A percentile compares a stretch with the other conserved stretches of the same genome.
phyloP scores from a whole-genome alignment of 2,329 filamentous ascomycete genomes.

The Elsinoe arachidis region DNA sequence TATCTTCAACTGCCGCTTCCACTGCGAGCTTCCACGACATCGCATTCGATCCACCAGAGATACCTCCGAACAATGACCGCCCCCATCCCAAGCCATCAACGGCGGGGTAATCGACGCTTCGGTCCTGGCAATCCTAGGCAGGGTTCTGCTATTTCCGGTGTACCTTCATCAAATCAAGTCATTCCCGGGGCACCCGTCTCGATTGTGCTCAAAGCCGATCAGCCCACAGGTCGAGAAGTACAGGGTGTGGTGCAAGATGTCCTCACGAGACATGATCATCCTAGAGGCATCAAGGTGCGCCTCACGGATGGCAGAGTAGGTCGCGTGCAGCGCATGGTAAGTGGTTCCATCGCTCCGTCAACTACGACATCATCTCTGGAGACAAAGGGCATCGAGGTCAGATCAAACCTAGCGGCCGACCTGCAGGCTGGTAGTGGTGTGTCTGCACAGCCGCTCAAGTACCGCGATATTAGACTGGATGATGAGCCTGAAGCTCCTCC shows the following conservation, averaged over 20 bases:
- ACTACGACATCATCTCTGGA: conserved; percentile 18
- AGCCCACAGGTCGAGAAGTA: conserved; percentile 64
- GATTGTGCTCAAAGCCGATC: conserved; percentile 68
- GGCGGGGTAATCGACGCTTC: background rate
- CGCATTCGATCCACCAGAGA: background rate
- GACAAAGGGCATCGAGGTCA: conserved; percentile 5
- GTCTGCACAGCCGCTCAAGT: conserved; percentile 13
- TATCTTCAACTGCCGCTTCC: background rate
- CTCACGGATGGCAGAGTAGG: conserved; percentile 63
- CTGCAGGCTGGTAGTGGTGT: background rate
- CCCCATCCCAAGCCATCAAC: background rate
- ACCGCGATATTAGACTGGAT: conserved; percentile 17
- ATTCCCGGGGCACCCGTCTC: conserved; percentile 56
- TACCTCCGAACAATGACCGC: background rate
- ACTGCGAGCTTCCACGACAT: background rate
- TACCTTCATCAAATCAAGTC: conserved; percentile 35
- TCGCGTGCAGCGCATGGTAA: conserved; percentile 57
- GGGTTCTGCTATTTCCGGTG: background rate
- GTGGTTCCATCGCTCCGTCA: conserved; percentile 8
- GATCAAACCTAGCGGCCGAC: background rate
- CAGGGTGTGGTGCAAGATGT: conserved; percentile 57
- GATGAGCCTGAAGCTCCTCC: conserved; percentile 27
- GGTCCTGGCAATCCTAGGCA: background rate
- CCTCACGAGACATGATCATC: conserved; percentile 65
- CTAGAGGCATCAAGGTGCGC: conserved; percentile 70